Evolutionary conservation across 1,139 yeast species (phyloP).

Genomic region (Saccharomyces pastorianus): DNA sequence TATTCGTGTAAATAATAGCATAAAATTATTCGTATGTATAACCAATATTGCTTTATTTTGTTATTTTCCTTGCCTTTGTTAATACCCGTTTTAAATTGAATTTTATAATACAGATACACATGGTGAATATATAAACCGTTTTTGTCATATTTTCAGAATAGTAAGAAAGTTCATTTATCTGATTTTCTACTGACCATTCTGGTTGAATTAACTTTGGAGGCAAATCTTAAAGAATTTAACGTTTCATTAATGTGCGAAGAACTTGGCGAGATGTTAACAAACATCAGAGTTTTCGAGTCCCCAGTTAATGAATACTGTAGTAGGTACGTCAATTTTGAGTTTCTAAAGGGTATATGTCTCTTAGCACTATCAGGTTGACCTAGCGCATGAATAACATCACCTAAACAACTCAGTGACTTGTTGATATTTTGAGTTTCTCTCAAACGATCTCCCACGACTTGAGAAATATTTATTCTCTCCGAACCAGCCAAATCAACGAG

Average conservation of each 20-base stretch:
- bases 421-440: constrained; percentile 87
- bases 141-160: neutral
- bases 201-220: constrained; percentile 67
- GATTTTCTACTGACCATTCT: constrained; percentile 28
- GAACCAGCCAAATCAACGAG: constrained; percentile 83
- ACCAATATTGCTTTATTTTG: neutral
- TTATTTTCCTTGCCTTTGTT: neutral
- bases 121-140: neutral
- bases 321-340: constrained; percentile 64
- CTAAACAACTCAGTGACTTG: constrained; percentile 77
- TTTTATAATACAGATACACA: neutral
- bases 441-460: constrained; percentile 70
- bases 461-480: constrained; percentile 71
- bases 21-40: neutral
- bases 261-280: constrained; percentile 78
- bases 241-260: constrained; percentile 63
- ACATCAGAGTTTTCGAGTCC: constrained; percentile 83
- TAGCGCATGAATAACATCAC: constrained; percentile 81
- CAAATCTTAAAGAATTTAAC: constrained; percentile 78
- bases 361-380: constrained; percentile 33
- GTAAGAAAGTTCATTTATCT: neutral
- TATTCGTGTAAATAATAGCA: neutral
- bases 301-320: constrained; percentile 82
- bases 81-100: neutral
- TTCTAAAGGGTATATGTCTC: constrained; percentile 48